phyloP scores from a whole-genome alignment of 1,284 basidiomycete genomes.

The Erythrobasidium hasegawianum region DNA sequence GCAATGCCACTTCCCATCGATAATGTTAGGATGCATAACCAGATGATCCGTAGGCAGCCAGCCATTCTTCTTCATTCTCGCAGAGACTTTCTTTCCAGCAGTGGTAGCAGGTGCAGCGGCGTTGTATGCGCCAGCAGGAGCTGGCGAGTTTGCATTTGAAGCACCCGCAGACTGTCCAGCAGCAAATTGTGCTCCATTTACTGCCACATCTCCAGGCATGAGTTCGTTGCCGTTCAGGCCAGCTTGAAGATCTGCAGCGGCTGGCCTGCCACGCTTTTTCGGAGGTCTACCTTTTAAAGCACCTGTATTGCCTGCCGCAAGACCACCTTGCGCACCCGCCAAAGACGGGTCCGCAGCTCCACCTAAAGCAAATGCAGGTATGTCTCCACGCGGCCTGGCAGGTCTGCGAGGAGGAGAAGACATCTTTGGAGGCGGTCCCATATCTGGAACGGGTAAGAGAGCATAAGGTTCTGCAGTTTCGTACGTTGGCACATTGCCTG shows the following conservation, averaged over 20 bases:
- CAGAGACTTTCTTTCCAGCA: conserved; percentile 16
- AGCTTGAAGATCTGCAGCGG: conserved; percentile 4
- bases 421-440: conserved; percentile 45
- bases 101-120: conserved; percentile 13
- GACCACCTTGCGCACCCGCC: not conserved
- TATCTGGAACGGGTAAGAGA: conserved; percentile 62
- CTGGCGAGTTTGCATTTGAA: conserved; percentile 8
- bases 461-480: conserved; percentile 73
- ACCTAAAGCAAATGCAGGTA: not conserved
- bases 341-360: not conserved
- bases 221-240: too few species aligned
- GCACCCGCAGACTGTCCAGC: not conserved
- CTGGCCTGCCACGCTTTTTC: conserved; percentile 12
- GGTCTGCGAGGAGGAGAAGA: conserved; percentile 11
- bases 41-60: conserved; percentile 25
- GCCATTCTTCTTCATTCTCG: conserved; percentile 12
- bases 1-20: conserved; percentile 85
- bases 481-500: conserved; percentile 35
- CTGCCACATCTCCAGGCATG: too few species aligned
- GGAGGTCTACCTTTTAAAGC: conserved; percentile 2
- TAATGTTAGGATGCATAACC: conserved; percentile 62
- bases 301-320: not conserved
- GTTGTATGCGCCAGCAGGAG: not conserved
- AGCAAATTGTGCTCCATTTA: not conserved
- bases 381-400: not conserved